A percentile compares a stretch with the other conserved stretches of the same genome.
Evolutionary conservation across 2,329 filamentous ascomycete genomes (phyloP).

Genomic region (Cryphonectria japonica): DNA sequence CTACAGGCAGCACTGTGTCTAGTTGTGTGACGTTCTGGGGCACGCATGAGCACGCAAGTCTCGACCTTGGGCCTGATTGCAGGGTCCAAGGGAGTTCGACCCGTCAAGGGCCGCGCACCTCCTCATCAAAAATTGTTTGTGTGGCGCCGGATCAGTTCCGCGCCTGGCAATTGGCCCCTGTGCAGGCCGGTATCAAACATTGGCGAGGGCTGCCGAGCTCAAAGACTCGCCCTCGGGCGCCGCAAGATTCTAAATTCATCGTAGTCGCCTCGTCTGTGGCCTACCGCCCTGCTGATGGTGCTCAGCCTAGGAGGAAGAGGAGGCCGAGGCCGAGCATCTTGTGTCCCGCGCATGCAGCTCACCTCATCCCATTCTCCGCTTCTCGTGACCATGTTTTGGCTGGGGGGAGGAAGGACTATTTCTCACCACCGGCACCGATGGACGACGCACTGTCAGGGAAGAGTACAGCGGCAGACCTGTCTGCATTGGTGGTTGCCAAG

Average conservation of each 20-base stretch:
- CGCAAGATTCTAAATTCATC: background rate
- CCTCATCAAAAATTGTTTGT: background rate
- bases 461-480: background rate
- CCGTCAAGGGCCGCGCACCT: background rate
- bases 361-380: background rate
- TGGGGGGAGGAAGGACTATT: background rate
- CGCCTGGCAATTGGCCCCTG: background rate
- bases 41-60: background rate
- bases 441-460: background rate
- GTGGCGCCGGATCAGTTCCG: background rate
- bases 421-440: background rate
- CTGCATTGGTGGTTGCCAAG: background rate
- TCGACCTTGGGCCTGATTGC: background rate
- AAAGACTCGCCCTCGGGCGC: background rate
- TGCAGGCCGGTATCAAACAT: background rate
- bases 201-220: background rate
- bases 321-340: too few relatives aligned
- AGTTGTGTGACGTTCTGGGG: background rate
- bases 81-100: background rate
- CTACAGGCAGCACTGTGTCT: background rate
- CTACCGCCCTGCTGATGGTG: background rate
- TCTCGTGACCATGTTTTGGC: background rate
- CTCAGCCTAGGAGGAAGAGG: background rate
- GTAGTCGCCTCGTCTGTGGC: background rate
- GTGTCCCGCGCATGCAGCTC: slow-evolving; percentile 1